Evolutionary conservation across 495 filamentous ascomycete species (phyloP), one percentile per base, ranked within the genome.

Genomic region (Hyaloscypha hepaticicola): DNA sequence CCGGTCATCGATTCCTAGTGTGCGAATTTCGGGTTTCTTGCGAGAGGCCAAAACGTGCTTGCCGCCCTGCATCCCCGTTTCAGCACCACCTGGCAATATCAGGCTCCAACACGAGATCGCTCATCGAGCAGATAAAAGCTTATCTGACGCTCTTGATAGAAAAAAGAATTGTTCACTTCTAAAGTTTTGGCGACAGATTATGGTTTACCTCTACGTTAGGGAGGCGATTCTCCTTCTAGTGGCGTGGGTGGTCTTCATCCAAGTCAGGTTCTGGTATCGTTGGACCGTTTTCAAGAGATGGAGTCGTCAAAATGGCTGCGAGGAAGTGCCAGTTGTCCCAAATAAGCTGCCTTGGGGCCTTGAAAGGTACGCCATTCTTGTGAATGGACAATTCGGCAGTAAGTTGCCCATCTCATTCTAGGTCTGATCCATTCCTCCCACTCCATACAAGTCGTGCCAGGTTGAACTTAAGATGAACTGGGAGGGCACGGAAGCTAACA

Each of bases 271-370:
- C 31, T 66, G 29, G 41, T 38, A 63, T 28, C 58, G 60, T 12
- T 65, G 58, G 67, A 58, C 58, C 55, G 29, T 29, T 28, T 33
- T 69, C 25, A 55, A 26, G 55, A 59, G 55, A 63, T 65, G 58
- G 50, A 63, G 63, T 1, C 38, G 45, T 9, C 12, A 59, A 27
- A 24, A 59, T 55, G 67, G 67, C 16, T 66, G 63, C 31, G 55
- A 11, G 34, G 67, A 62, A 24, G 41, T 52, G 28, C 53, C 58
- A 1, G 49, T 27, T 9, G 22, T 63, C 14, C 58, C 58, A 19
- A 69, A 69, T 48, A 28, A 56, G 11, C 51, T 68, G 12, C 66
- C 66, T 64, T 48, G 56, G 22, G 66, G 66, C 24, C 8, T 64
- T 26, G 66, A 68, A 28, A 64, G 66, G 48, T 56, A 24, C n/a